A percentile compares a stretch with the other conserved stretches of the same genome.
Conservation (phyloP, 1,284 basidiomycete species). For the Pholiota adiposa region DNA sequence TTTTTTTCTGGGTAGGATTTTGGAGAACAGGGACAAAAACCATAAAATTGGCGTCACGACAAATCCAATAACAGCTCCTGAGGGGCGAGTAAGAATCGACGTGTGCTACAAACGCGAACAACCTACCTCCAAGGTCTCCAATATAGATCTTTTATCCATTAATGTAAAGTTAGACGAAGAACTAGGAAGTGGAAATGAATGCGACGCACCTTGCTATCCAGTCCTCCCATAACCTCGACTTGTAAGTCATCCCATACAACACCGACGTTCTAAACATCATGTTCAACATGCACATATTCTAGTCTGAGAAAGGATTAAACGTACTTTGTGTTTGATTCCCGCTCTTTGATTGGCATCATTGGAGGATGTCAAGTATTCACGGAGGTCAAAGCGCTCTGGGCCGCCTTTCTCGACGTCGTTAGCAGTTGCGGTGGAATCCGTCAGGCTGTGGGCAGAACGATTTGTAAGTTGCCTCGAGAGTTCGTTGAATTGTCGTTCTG, state of each 20-base stretch:
- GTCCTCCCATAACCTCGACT: conserved; percentile 73
- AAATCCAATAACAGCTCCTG: conserved; percentile 65
- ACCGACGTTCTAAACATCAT: conserved; percentile 59
- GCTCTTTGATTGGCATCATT: conserved; percentile 70
- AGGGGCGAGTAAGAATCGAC: background rate
- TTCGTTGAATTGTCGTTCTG: conserved; percentile 57
- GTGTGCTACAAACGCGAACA: background rate
- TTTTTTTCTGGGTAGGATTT: conserved; percentile 54
- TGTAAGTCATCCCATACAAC: conserved; percentile 79
- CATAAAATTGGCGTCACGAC: conserved; percentile 57
- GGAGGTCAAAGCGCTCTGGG: conserved; percentile 62
- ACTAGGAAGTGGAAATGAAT: background rate
- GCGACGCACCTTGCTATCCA: conserved; percentile 53
- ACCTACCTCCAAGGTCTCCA: conserved; percentile 60
- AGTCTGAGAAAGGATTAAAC: conserved; percentile 6
- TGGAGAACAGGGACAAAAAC: conserved; percentile 52
- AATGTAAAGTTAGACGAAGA: background rate
- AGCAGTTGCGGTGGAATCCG: conserved; percentile 19
- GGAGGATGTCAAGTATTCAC: conserved; percentile 74
- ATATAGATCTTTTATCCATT: conserved; percentile 57
- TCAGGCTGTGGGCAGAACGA: conserved; percentile 25
- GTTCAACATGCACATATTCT: background rate
- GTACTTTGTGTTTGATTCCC: conserved; percentile 78
- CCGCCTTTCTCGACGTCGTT: conserved; percentile 55
- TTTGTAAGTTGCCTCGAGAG: conserved; percentile 44